These are phyloP conservation scores for Candida pseudoviswanathii DNA, from an alignment of 1,139 yeast species.

Conservation along the genomic window DNA sequence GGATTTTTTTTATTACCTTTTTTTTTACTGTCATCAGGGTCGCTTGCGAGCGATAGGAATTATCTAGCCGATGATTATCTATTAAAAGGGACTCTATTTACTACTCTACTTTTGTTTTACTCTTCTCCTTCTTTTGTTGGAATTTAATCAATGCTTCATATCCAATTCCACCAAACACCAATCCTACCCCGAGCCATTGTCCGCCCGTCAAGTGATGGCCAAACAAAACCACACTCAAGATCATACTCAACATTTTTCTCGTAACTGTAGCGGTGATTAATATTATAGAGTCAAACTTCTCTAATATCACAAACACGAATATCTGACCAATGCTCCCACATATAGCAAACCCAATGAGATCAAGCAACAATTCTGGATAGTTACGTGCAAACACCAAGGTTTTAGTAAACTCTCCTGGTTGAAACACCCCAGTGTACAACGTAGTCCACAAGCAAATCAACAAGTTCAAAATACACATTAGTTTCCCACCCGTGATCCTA, in stretches of 20 bases:
- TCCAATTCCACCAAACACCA: constrained; percentile 76
- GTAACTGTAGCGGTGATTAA: constrained; percentile 94
- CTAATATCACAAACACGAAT: constrained; percentile 83
- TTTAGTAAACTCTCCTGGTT: constrained; percentile 51
- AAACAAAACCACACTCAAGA: constrained; percentile 80
- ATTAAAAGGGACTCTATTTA: not conserved
- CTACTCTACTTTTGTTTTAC: constrained; percentile 4
- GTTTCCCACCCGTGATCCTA: constrained; percentile 64
- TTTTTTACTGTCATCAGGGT: too few species aligned
- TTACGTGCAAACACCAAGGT: constrained; percentile 47
- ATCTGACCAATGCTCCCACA: constrained; percentile 94
- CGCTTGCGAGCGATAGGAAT: not conserved
- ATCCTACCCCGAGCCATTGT: constrained; percentile 78
- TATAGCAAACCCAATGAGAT: constrained; percentile 66
- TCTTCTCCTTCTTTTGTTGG: constrained; percentile 7
- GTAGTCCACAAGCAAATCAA: constrained; percentile 49
- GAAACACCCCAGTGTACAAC: constrained; percentile 43
- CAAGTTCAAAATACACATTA: constrained; percentile 82
- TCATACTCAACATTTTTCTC: constrained; percentile 93
- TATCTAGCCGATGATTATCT: not conserved
- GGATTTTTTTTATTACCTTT: too few species aligned
- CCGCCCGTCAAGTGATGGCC: constrained; percentile 64
- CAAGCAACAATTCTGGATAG: constrained; percentile 49
- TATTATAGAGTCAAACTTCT: constrained; percentile 79
- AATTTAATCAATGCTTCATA: constrained; percentile 29